Evolutionary conservation across 2,329 filamentous ascomycete genomes (phyloP), one percentile per base, ranked within the genome.

Genomic region (Dactylella cylindrospora): DNA sequence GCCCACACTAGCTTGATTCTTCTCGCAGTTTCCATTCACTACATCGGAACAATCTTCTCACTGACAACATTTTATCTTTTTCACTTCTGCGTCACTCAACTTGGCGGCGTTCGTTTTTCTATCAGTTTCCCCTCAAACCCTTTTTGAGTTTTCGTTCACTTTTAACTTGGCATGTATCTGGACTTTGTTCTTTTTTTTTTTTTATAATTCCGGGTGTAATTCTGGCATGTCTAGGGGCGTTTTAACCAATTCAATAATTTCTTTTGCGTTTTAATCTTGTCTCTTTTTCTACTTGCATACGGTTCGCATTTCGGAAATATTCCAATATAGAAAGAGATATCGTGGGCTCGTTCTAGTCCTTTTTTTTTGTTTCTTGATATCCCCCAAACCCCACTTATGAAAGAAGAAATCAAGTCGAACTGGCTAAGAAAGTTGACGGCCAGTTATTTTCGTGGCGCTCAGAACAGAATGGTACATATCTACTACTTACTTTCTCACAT

Each of bases 211-310:
- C 43, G 57, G 57, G 43, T 62, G 57, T 52, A 54, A 59, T 39
- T 54, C 50, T 62, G 49, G 57, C 57, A 62, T 62, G 57, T 45
- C 20, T 41, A 43, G 49, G 49, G 57, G 57, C 57, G 57, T 62
- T 61, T 36, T 47, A 39, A 26, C 33, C 32, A 46, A 55, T 46
- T 35, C 41, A 55, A 46, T n/a, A n/a, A 40, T 22, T 41, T 53
- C 31, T 53, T 53, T 61, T 43, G 13, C 28, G 13, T 32, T 36
- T 53, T 33, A 19, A 10, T 12, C 32, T 38, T 43, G 29, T 13
- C 4, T 20, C 8, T 41, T 26, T 35, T 32, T 22, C n/a, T 26
- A 17, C 20, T 49, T 47, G 41, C 44, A 44, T 50, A 39, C 31
- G 8, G 20, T 25, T 26, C 3, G 20, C 38, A 41, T 5, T 41